Evolutionary conservation across 176 grass and related monocot genomes (phyloP), one percentile per base, ranked within the genome.

Genomic region (Stipa capillata): DNA sequence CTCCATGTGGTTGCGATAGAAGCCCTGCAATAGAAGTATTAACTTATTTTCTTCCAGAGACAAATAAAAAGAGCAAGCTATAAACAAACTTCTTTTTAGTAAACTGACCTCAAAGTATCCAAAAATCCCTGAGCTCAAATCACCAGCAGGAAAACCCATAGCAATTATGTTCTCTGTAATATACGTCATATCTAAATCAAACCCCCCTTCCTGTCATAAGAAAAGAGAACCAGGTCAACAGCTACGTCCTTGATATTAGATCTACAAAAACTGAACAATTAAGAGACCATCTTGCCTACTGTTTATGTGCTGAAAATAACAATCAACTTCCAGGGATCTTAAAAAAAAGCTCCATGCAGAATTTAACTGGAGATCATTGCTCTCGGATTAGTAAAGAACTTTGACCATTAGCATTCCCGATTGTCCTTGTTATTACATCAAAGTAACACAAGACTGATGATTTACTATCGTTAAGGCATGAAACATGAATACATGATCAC

Each of bases 161-260:
- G 96, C 96, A 83, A 99, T 99, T 74, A 99, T 93, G 65, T 99
- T 99, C 81, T 99, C 96, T 14, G 96, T 99, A 81, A 99, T 99
- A 85, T 99, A 99, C 83, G 96, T 99, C 96, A 99, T 99, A 74
- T 99, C 96, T 85, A 99, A 85, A 99, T 99, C 96, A 91, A 99
- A 99, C 56, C 92, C 96, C 57, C 96, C 96, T 95, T 99, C 96
- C 96, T 99, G 84, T 60, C 72, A 84, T 65, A 81, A 42, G 79
- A 20, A n/a, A 88, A 48, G 54, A 88, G 37, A 84, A 84, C 29
- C 16, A 83, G 31, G 85, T 80, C 43, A 86, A 83, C 47, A 84
- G 25, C 33, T 39, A 40, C 53, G 49, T 40, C 32, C 2, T 59
- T 59, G 29, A 20, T 79, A 49, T 57, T 50, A 60, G 63, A 73